A percentile compares a stretch with the other conserved stretches of the same genome.
phyloP scores from a whole-genome alignment of 1,284 basidiomycete genomes.

The Schizophyllum commune region DNA sequence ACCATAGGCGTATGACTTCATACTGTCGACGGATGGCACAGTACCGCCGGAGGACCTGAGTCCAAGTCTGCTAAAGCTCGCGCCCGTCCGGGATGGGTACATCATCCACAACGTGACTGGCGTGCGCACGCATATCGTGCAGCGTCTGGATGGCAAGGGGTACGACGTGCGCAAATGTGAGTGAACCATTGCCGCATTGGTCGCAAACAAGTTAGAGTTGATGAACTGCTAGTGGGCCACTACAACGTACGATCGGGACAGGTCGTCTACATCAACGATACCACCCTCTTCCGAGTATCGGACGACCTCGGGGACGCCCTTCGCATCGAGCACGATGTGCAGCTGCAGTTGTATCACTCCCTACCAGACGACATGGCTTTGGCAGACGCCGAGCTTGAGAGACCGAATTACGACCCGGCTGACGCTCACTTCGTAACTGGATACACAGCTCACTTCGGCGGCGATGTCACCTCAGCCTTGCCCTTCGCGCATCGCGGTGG shows the following conservation, averaged over 20 bases:
- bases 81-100: slow-evolving; percentile 59
- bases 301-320: slow-evolving; percentile 17
- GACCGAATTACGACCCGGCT: neutral
- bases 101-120: slow-evolving; percentile 72
- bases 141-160: slow-evolving; percentile 74
- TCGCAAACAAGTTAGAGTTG: slow-evolving; percentile 3
- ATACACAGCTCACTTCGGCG: slow-evolving; percentile 67
- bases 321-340: slow-evolving; percentile 34
- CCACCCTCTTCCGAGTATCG: slow-evolving; percentile 38
- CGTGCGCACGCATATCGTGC: slow-evolving; percentile 68
- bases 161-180: slow-evolving; percentile 79
- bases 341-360: slow-evolving; percentile 52
- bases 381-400: slow-evolving; percentile 26
- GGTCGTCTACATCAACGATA: slow-evolving; percentile 74
- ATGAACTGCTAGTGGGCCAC: slow-evolving; percentile 61
- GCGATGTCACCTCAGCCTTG: slow-evolving; percentile 37
- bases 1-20: slow-evolving; percentile 69
- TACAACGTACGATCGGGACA: slow-evolving; percentile 76
- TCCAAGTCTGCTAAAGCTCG: slow-evolving; percentile 61
- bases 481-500: slow-evolving; percentile 44
- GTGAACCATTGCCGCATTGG: slow-evolving; percentile 19
- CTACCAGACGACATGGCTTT: slow-evolving; percentile 32
- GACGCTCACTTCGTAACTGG: slow-evolving; percentile 38
- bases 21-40: slow-evolving; percentile 57
- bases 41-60: slow-evolving; percentile 58